phyloP scores from a whole-genome alignment of 257 asterid species.

The Sherardia arvensis region DNA sequence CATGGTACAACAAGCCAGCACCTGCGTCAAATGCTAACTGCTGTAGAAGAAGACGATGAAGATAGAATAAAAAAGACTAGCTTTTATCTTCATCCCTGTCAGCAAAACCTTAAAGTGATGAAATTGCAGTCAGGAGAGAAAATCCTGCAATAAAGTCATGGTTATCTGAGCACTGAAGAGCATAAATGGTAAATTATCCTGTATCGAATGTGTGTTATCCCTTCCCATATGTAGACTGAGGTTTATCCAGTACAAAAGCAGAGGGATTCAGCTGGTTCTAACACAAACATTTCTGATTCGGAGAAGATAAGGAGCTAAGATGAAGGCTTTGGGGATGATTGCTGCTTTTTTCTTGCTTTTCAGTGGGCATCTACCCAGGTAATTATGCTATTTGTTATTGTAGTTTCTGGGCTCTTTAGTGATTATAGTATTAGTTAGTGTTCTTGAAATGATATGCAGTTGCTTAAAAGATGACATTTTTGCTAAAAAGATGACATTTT shows the following conservation, averaged over 20 bases:
- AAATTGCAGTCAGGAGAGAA: not conserved
- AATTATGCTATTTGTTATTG: too few relatives aligned
- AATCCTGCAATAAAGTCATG: not conserved
- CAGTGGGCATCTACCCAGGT: constrained; percentile 7
- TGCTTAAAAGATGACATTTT: not conserved
- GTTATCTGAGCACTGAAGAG: not conserved
- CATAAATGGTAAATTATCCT: not conserved
- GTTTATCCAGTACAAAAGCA: not conserved
- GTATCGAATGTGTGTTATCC: not conserved
- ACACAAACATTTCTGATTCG: not conserved
- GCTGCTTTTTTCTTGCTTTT: not conserved
- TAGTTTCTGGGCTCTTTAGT: not conserved
- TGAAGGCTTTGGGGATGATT: constrained; percentile 1
- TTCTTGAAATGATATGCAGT: not conserved
- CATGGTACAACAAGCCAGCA: not conserved
- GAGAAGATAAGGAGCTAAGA: not conserved
- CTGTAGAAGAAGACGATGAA: not conserved
- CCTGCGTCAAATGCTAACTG: not conserved
- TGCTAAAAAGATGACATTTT: not conserved
- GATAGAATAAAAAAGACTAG: not conserved
- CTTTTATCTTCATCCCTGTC: not conserved
- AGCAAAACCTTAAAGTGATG: not conserved
- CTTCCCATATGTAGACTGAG: not conserved
- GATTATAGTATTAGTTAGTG: not conserved
- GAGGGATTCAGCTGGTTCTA: not conserved